Conservation (phyloP, 2,329 filamentous ascomycete species). For the Cytospora chrysosperma region DNA sequence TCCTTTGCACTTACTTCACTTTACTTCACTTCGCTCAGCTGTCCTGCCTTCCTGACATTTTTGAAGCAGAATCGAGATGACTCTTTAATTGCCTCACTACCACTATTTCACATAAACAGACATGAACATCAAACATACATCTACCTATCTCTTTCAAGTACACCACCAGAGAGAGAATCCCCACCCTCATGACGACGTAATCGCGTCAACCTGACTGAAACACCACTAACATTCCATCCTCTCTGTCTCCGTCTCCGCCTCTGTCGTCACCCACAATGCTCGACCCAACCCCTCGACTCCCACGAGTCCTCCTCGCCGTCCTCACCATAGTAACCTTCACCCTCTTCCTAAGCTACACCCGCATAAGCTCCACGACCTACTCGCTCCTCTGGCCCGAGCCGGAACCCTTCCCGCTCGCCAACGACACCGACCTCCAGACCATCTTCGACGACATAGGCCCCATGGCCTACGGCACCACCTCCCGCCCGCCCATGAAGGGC, state of each 20-base stretch:
- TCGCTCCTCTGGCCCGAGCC: conserved; percentile 14
- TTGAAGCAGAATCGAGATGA: too few relatives aligned
- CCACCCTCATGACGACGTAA: not conserved
- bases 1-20: not conserved
- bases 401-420: not conserved
- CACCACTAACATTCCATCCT: not conserved
- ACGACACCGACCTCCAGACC: conserved; percentile 8
- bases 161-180: not conserved
- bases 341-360: conserved; percentile 36
- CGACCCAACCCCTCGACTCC: conserved; percentile 27
- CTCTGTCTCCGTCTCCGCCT: not conserved
- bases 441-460: conserved; percentile 24
- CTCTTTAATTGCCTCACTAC: too few relatives aligned
- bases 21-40: too few relatives aligned
- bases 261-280: not conserved
- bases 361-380: conserved; percentile 32
- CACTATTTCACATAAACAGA: not conserved
- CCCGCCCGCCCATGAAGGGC: conserved; percentile 38
- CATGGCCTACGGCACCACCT: conserved; percentile 43
- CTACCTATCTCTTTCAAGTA: not conserved
- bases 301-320: conserved; percentile 34
- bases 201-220: not conserved
- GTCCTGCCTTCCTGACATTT: too few relatives aligned
- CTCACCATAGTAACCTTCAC: conserved; percentile 34
- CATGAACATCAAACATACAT: not conserved